Evolutionary conservation across 2,329 filamentous ascomycete species (phyloP).

Genomic region (Exophiala spinifera): DNA sequence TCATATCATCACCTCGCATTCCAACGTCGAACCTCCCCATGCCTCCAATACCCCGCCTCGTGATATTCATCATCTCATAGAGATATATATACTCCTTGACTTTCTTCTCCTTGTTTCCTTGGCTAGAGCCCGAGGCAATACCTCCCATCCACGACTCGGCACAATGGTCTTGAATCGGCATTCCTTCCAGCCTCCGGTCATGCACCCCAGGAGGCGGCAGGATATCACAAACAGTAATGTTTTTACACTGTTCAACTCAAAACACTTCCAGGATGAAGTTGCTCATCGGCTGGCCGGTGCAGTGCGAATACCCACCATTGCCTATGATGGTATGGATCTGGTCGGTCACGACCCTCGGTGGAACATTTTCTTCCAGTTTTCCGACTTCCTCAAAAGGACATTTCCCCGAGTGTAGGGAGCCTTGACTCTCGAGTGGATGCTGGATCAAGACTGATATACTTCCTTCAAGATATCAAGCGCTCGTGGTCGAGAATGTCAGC

Average conservation of each 20-base stretch:
- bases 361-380: conserved; percentile 56
- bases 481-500: conserved; percentile 51
- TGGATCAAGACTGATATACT: not conserved
- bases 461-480: conserved; percentile 10
- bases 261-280: conserved; percentile 19
- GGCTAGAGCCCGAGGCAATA: not conserved
- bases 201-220: conserved; percentile 16
- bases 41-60: not conserved
- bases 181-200: conserved; percentile 17
- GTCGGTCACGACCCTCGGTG: conserved; percentile 58
- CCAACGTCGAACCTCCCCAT: not conserved
- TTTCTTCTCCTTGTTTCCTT: not conserved
- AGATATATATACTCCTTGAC: not conserved
- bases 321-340: conserved; percentile 54
- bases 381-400: conserved; percentile 47
- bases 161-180: conserved; percentile 17
- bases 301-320: conserved; percentile 55
- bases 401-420: conserved; percentile 51
- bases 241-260: conserved; percentile 16
- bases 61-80: not conserved
- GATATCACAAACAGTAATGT: conserved; percentile 19
- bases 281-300: conserved; percentile 40
- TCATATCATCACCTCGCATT: no score
- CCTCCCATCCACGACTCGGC: not conserved
- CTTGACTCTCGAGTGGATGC: no score